Conservation (phyloP, 2,329 filamentous ascomycete species). For the Fusarium papillatum region DNA sequence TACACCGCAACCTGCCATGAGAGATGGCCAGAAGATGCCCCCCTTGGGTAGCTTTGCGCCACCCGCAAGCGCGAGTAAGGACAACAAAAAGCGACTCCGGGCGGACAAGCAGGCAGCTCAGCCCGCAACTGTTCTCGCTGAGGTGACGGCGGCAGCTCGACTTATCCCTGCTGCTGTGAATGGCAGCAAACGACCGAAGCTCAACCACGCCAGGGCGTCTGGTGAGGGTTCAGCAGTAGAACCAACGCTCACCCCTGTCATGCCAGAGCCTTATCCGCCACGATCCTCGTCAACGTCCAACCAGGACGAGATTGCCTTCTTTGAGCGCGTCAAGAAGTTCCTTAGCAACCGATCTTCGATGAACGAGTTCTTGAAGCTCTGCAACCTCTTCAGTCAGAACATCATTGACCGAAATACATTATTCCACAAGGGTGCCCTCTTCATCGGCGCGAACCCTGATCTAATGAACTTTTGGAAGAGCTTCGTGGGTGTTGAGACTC, state of each 20-base stretch:
- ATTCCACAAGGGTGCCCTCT: constrained; percentile 84
- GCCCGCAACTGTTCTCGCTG: constrained; percentile 58
- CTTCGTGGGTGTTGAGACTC: constrained; percentile 83
- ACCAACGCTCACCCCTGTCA: constrained; percentile 88
- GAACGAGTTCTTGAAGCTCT: constrained; percentile 96
- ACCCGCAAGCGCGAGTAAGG: constrained; percentile 84
- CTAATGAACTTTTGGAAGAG: constrained; percentile 90
- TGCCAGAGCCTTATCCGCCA: constrained; percentile 89
- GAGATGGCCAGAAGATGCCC: constrained; percentile 84
- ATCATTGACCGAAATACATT: constrained; percentile 89
- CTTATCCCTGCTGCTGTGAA: constrained; percentile 50
- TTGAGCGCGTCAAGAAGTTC: constrained; percentile 96
- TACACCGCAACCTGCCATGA: constrained; percentile 66
- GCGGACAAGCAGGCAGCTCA: constrained; percentile 67
- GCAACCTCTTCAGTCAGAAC: constrained; percentile 94
- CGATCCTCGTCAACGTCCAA: constrained; percentile 80
- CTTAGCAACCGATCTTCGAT: constrained; percentile 93
- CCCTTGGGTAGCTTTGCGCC: constrained; percentile 96
- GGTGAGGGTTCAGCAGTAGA: constrained; percentile 77
- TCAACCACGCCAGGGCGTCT: constrained; percentile 75
- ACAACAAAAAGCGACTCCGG: constrained; percentile 89
- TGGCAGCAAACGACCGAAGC: constrained; percentile 77
- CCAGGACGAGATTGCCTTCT: constrained; percentile 91
- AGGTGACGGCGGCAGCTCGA: constrained; percentile 55
- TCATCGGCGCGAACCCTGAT: constrained; percentile 90